phyloP scores from a whole-genome alignment of 2,329 filamentous ascomycete genomes.

The Aureobasidium sp. region DNA sequence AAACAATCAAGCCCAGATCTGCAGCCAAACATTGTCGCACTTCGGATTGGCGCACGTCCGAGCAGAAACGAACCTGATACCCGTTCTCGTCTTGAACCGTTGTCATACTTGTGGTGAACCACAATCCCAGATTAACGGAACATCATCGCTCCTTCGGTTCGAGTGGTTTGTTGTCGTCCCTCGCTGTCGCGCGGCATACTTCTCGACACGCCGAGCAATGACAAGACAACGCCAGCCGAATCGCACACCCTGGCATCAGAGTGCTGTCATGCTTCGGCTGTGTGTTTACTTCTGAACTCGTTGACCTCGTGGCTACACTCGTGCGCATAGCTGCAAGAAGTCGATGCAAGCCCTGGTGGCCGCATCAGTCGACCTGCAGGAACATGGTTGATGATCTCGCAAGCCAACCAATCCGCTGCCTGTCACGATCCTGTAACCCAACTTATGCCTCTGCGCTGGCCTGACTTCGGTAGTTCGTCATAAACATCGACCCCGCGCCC shows the following conservation, averaged over 20 bases:
- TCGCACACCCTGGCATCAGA: not conserved
- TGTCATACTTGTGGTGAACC: constrained; percentile 7
- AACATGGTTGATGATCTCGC: constrained; percentile 1
- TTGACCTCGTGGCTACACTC: constrained; percentile 11
- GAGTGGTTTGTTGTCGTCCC: not conserved
- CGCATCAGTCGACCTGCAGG: constrained; percentile 14
- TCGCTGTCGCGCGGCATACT: not conserved
- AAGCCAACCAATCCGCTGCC: constrained; percentile 5
- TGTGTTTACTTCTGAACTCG: not conserved
- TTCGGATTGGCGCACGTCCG: not conserved
- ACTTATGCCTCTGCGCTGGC: constrained; percentile 11
- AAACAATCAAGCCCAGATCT: constrained; percentile 1
- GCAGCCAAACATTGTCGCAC: not conserved
- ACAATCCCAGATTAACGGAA: not conserved
- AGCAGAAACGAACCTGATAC: constrained; percentile 6
- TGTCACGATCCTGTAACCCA: not conserved
- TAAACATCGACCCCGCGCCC: not conserved
- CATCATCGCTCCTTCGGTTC: not conserved
- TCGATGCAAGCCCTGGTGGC: constrained; percentile 12
- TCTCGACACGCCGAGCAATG: not conserved
- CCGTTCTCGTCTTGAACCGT: constrained; percentile 8
- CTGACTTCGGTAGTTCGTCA: constrained; percentile 8
- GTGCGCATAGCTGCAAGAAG: constrained; percentile 4
- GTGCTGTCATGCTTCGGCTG: not conserved
- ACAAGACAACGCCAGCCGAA: not conserved